A percentile compares a stretch with the other conserved stretches of the same genome.
phyloP scores from a whole-genome alignment of 495 filamentous ascomycete genomes.

The Xylaria intraflava region DNA sequence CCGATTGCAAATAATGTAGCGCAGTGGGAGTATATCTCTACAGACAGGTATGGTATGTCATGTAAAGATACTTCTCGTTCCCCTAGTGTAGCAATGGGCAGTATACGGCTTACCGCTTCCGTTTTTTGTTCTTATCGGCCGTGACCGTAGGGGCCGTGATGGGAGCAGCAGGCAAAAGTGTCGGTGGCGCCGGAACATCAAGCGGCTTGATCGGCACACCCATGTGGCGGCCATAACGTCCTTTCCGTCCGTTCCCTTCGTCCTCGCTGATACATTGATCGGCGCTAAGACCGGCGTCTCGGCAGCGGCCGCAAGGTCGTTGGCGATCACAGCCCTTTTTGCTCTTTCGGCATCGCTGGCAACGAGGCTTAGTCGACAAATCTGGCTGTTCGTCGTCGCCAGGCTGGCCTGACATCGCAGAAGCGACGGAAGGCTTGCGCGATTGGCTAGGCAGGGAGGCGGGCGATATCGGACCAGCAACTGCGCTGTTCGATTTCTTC shows the following conservation, averaged over 20 bases:
- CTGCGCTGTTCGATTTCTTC: conserved; percentile 44
- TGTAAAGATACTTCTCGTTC: not conserved
- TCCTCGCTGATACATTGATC: conserved; percentile 96
- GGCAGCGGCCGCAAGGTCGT: conserved; percentile 88
- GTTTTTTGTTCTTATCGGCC: conserved; percentile 44
- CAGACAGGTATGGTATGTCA: not conserved
- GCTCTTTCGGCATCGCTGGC: conserved; percentile 96
- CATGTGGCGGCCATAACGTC: conserved; percentile 94
- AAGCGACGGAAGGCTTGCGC: conserved; percentile 75
- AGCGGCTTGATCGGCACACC: conserved; percentile 80
- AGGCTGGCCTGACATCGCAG: conserved; percentile 57
- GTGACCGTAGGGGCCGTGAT: conserved; percentile 22
- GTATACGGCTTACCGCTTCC: conserved; percentile 36
- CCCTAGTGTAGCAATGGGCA: not conserved
- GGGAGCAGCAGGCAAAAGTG: conserved; percentile 35
- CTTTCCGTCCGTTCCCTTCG: conserved; percentile 91
- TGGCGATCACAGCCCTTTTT: conserved; percentile 99
- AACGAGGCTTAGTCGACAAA: conserved; percentile 87
- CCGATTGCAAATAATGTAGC: not conserved
- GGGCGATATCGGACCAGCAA: conserved; percentile 57
- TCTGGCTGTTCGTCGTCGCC: conserved; percentile 82
- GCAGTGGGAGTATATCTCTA: not conserved
- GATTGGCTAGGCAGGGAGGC: conserved; percentile 56
- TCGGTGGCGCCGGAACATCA: conserved; percentile 25
- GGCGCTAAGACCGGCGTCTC: conserved; percentile 85